A percentile compares a stretch with the other conserved stretches of the same genome.
These are phyloP conservation scores for Aphanomyces invadans DNA, from an alignment of 352 stramenopile species.

Conservation along the genomic window DNA sequence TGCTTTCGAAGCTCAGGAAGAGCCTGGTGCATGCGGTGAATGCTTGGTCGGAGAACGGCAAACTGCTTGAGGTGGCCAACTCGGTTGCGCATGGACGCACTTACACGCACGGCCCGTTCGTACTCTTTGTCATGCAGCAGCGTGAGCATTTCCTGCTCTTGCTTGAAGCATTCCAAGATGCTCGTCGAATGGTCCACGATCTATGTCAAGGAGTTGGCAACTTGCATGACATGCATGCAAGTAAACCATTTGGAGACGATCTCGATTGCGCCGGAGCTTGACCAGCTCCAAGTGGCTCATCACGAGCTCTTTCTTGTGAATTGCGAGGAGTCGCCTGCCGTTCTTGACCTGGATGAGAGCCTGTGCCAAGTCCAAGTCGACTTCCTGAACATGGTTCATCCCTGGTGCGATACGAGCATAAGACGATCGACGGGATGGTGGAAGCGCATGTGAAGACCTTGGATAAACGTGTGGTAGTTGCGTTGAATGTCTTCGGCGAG, in stretches of 20 bases:
- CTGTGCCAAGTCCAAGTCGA: constrained; percentile 74
- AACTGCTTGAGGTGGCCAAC: neutral
- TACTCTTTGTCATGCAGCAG: constrained; percentile 16
- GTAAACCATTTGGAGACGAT: constrained; percentile 57
- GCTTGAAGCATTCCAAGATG: constrained; percentile 53
- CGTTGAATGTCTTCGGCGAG: constrained; percentile 76
- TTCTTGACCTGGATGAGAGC: constrained; percentile 86
- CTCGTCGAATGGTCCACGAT: constrained; percentile 46
- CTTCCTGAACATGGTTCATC: constrained; percentile 82
- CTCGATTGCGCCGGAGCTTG: constrained; percentile 72
- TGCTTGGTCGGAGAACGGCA: neutral
- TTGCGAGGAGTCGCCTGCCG: constrained; percentile 56
- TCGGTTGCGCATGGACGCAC: neutral
- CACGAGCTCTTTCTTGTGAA: constrained; percentile 63
- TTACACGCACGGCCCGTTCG: constrained; percentile 1
- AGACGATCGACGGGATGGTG: too few relatives aligned
- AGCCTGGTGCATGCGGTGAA: constrained; percentile 10
- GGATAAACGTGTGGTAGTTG: constrained; percentile 71
- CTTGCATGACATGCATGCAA: too few relatives aligned
- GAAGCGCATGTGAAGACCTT: constrained; percentile 34
- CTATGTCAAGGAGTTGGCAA: constrained; percentile 30
- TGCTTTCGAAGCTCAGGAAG: constrained; percentile 20
- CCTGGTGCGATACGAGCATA: too few relatives aligned
- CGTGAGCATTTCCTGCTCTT: constrained; percentile 67
- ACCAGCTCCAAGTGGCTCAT: constrained; percentile 71